phyloP scores from a whole-genome alignment of 352 stramenopile species.

The Phytopythium mirpurense region DNA sequence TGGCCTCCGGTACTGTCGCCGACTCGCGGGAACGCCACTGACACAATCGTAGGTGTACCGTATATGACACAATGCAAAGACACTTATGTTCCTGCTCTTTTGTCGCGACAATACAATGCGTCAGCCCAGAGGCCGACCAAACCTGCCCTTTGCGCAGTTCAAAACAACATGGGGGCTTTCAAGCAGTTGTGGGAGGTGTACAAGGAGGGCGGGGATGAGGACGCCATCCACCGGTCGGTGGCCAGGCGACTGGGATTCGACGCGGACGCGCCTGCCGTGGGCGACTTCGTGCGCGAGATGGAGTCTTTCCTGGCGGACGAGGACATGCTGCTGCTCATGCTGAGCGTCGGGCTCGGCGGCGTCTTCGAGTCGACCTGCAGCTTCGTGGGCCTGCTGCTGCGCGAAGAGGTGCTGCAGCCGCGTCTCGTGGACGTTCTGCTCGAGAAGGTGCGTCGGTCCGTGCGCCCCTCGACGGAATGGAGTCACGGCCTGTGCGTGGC shows the following conservation, averaged over 20 bases:
- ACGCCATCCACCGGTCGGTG: conserved; percentile 26
- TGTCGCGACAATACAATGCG: too few species aligned
- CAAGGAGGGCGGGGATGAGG: conserved; percentile 38
- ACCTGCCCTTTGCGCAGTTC: too few species aligned
- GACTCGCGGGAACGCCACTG: too few species aligned
- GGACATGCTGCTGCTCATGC: conserved; percentile 39
- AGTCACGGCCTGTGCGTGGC: too few species aligned
- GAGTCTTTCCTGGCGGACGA: conserved; percentile 28
- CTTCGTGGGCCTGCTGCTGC: conserved; percentile 51
- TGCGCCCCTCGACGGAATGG: too few species aligned
- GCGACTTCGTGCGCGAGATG: conserved; percentile 28
- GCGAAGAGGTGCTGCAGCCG: conserved; percentile 41
- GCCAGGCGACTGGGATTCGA: conserved; percentile 18
- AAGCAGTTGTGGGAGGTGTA: conserved; percentile 37
- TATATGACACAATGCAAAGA: too few species aligned
- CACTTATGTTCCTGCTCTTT: too few species aligned
- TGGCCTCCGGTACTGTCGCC: too few species aligned
- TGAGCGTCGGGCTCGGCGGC: conserved; percentile 36
- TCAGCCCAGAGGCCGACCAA: too few species aligned
- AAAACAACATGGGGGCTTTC: conserved; percentile 31
- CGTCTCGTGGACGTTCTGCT: conserved; percentile 42
- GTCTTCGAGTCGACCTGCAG: conserved; percentile 39
- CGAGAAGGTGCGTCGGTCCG: conserved; percentile 33
- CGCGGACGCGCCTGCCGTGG: conserved; percentile 14
- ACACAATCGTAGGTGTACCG: too few species aligned